phyloP scores from a whole-genome alignment of 129 eudicot species.

The Flaveria robusta region DNA sequence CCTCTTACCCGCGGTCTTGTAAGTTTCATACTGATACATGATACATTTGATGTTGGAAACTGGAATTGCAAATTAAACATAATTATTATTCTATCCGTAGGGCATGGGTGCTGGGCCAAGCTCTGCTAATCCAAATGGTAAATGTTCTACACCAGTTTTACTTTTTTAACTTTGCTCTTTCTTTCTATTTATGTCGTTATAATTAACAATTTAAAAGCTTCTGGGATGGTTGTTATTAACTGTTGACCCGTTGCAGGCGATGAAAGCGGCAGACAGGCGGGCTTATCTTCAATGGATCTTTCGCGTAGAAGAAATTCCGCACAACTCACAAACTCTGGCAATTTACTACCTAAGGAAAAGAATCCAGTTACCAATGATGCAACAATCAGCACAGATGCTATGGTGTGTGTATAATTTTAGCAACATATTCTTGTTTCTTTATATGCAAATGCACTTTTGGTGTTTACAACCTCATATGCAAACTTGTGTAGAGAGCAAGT shows the following conservation, averaged over 20 bases:
- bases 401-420: slow-evolving; percentile 37
- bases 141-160: neutral
- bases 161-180: neutral
- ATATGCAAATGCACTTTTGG: neutral
- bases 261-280: slow-evolving; percentile 51
- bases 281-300: slow-evolving; percentile 56
- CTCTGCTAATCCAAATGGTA: slow-evolving; percentile 59
- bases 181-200: neutral
- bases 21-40: slow-evolving; percentile 38
- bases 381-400: slow-evolving; percentile 63
- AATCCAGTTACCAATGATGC: slow-evolving; percentile 69
- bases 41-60: slow-evolving; percentile 11
- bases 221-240: slow-evolving; percentile 24
- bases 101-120: slow-evolving; percentile 75
- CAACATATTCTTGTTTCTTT: neutral
- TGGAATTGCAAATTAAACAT: neutral
- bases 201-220: neutral
- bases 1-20: slow-evolving; percentile 68
- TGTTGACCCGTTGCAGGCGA: slow-evolving; percentile 46
- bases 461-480: neutral
- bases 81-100: slow-evolving; percentile 37
- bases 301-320: slow-evolving; percentile 64
- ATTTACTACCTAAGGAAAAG: slow-evolving; percentile 52
- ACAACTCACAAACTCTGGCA: slow-evolving; percentile 48
- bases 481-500: slow-evolving; percentile 46